Base-by-base conservation (phyloP, 352 stramenopile species). In the Blastocystis sp. region DNA sequence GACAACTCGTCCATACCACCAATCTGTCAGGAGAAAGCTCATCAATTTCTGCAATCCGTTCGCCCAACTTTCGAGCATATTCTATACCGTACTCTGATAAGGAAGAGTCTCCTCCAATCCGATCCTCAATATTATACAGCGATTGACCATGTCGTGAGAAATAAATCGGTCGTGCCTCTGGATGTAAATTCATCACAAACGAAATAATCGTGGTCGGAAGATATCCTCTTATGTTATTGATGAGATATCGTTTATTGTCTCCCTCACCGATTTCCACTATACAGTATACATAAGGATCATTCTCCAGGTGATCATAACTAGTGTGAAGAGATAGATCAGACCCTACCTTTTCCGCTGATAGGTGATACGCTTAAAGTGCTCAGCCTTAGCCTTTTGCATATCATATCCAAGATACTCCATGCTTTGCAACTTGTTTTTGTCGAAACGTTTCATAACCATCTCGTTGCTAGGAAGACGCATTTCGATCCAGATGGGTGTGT, bases 111-210 rank as follows among this genome's bases (percentile, higher is more conserved):
- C 96, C 96, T 65, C 96, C 96, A 92, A 99, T 98, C 37, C 96
- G 95, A 79, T 97, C 97, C 90, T 98, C 92, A 63, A 96, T 94
- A 91, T 98, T 98, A 93, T 98, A 98, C 92, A 98, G 95, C 53
- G 95, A 98, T 93, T 99, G 95, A 50, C 96, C 96, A 91, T 98
- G 96, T 64, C 96, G 95, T 75, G 95, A 98, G 53, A 99, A 93
- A 93, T 96, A 98, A 91, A 98, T 98, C 8, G 95, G 95, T 18
- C 96, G 94, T 66, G 95, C 94, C 24, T 96, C 93, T n/a, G 96
- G 94, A 87, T 98, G 95, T 64, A 98, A 90, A 88, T 98, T 98
- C 87, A 98, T 94, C 90, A 98, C 95, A 41, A 89, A 79, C 16
- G 78, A 89, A 30, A 89, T 89, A 54, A 89, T 89, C 1, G 63